Evolutionary conservation across 2,329 filamentous ascomycete species (phyloP), one percentile per base, ranked within the genome.

Genomic region (Thielaviopsis cerberus): DNA sequence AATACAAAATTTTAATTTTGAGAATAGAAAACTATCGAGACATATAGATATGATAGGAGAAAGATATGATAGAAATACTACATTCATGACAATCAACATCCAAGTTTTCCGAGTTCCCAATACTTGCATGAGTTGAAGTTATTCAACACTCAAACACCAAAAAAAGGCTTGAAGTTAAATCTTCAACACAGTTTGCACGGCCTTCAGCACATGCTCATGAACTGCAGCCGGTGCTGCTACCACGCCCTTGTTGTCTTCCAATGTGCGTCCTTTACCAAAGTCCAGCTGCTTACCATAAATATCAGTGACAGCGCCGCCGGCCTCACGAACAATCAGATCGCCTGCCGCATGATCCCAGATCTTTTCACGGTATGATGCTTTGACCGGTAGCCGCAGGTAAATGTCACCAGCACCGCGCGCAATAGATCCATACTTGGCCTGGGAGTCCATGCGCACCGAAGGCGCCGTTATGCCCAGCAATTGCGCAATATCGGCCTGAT

Each of bases 331-430:
- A 64, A 98, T 90, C 60, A 98, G 73, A 66, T 95, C 90, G 48
- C 92, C 92, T 13, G 91, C 92, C 20, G 92, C 92, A 70, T 98
- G 92, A 68, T 98, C 92, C 92, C 92, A 98, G 64, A 98, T 98
- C 80, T 98, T 98, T 77, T 98, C 92, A 69, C 94, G 82, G 73
- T 98, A 98, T 57, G 85, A 83, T 64, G 84, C 85, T 68, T 81
- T 86, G 61, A 88, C 85, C 3, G 92, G 92, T 60, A 98, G 74
- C 57, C 94, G 81, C 59, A 98, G 78, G 72, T 98, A 98, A 63
- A 98, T 83, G 67, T 98, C 92, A 54, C 90, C 92, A 4, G 90
- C 89, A 52, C 92, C 92, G 62, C 92, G 79, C 37, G 92, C 92
- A 68, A 98, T 94, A 37, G 87, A 92, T 62, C 85, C 91, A 72